Conservation (phyloP, 2,329 filamentous ascomycete species). For the Exophiala lecanii-corni region DNA sequence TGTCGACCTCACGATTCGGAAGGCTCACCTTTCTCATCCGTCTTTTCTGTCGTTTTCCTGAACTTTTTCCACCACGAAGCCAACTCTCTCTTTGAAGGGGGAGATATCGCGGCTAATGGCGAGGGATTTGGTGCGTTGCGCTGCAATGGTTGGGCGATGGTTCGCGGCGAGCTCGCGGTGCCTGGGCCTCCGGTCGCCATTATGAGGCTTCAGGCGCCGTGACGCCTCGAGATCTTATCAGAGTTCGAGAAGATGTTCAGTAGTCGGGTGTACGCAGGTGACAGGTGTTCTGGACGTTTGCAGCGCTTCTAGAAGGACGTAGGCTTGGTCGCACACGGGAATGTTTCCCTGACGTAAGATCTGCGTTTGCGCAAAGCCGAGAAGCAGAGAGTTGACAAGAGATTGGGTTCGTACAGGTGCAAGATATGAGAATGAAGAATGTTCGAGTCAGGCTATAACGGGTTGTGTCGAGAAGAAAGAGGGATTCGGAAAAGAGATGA, state of each 20-base stretch:
- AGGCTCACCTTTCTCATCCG: conserved; percentile 60
- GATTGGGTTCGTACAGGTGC: not conserved
- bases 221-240: conserved; percentile 7
- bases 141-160: conserved; percentile 24
- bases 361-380: not conserved
- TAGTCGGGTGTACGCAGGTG: not conserved
- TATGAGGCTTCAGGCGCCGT: conserved; percentile 20
- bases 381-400: not conserved
- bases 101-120: conserved; percentile 57
- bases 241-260: not conserved
- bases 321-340: not conserved
- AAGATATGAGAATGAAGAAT: not conserved
- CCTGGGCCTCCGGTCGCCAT: conserved; percentile 23
- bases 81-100: conserved; percentile 70
- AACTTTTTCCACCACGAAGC: conserved; percentile 98
- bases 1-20: too few species aligned
- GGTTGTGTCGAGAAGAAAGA: not conserved
- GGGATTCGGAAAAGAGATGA: conserved; percentile 9
- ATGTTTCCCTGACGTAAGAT: not conserved
- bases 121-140: conserved; percentile 33
- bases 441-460: not conserved
- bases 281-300: not conserved
- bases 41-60: conserved; percentile 64
- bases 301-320: conserved; percentile 1
- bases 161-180: conserved; percentile 14